A percentile compares a stretch with the other conserved stretches of the same genome.
Evolutionary conservation across 441 rosid species (phyloP).

Genomic region (Syzygium malaccense): DNA sequence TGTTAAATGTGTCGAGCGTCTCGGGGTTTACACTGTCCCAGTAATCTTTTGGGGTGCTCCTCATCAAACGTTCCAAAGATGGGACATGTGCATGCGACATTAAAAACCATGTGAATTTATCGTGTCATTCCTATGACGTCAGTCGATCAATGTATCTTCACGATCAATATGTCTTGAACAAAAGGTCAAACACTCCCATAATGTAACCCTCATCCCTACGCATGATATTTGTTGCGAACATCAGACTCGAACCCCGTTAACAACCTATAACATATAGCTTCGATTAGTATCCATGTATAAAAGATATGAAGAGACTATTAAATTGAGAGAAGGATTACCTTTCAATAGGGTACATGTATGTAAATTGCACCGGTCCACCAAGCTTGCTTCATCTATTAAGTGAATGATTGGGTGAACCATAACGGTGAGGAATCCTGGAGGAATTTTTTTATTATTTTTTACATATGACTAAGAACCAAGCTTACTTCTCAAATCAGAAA

Average conservation of each 20-base stretch:
- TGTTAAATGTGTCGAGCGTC: not conserved
- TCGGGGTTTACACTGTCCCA: not conserved
- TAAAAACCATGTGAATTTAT: not conserved
- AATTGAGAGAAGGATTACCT: not conserved
- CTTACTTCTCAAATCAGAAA: no score
- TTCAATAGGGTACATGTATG: not conserved
- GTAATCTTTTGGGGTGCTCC: no score
- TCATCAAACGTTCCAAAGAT: not conserved
- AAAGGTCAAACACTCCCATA: not conserved
- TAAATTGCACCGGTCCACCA: not conserved
- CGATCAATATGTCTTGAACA: not conserved
- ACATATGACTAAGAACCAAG: no score
- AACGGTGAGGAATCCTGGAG: not conserved
- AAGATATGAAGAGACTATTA: not conserved
- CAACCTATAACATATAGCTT: not conserved
- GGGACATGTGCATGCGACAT: not conserved
- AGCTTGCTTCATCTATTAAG: not conserved
- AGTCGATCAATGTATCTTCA: not conserved
- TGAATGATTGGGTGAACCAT: not conserved
- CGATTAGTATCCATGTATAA: not conserved
- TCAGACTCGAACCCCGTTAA: not conserved
- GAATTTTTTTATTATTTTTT: not conserved
- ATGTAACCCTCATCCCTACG: not conserved
- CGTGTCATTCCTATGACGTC: rapidly evolving
- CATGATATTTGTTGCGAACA: not conserved